Evolutionary conservation across 306 rosid genomes (phyloP).

Genomic region (Gastrolobium bilobum): DNA sequence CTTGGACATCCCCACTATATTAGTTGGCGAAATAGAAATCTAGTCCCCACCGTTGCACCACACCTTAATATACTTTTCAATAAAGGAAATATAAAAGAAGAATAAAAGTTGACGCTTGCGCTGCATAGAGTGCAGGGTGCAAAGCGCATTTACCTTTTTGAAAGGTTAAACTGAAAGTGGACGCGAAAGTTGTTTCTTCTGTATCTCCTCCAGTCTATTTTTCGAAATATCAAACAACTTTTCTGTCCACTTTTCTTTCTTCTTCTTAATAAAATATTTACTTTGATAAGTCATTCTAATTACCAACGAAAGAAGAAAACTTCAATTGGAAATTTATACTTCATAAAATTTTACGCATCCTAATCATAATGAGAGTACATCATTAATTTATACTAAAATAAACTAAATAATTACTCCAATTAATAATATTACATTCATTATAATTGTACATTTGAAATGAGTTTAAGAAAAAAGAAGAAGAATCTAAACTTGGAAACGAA

Average conservation of each 20-base stretch:
- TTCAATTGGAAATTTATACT: too few relatives aligned
- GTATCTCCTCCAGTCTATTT: constrained; percentile 44
- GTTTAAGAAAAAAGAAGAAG: not conserved
- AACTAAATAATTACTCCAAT: not conserved
- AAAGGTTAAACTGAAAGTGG: constrained; percentile 46
- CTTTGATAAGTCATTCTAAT: not conserved
- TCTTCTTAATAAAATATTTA: not conserved
- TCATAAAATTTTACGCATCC: too few relatives aligned
- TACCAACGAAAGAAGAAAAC: too few relatives aligned
- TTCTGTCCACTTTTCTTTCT: not conserved
- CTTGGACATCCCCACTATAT: constrained; percentile 37
- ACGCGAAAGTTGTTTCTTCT: constrained; percentile 48
- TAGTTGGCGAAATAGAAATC: constrained; percentile 33
- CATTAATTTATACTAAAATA: too few relatives aligned
- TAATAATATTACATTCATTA: not conserved
- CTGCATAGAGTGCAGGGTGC: constrained; percentile 60
- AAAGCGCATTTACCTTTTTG: constrained; percentile 69
- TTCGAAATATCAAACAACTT: not conserved
- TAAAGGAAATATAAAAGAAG: constrained; percentile 50
- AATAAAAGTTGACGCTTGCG: constrained; percentile 61
- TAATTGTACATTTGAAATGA: not conserved
- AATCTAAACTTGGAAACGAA: not conserved
- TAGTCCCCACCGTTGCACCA: constrained; percentile 61
- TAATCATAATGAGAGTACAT: too few relatives aligned
- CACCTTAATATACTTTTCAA: constrained; percentile 43